Conservation (phyloP, 1,139 yeast genomes). For the Blastobotrys arbuscula region DNA sequence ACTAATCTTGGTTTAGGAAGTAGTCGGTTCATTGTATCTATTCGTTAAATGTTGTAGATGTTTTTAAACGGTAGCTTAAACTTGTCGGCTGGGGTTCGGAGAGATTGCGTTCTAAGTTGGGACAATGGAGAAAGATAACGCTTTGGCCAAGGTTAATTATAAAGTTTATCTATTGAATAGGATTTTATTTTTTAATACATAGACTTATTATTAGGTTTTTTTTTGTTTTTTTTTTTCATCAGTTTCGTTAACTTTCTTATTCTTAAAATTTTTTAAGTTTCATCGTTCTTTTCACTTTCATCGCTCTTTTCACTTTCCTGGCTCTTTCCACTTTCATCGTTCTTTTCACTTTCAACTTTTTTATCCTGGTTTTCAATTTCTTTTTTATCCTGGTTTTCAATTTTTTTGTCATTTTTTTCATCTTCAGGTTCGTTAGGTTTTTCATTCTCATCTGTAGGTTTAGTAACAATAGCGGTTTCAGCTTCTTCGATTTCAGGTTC, state of each 20-base stretch:
- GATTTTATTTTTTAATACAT: too few relatives aligned
- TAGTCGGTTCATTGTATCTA: too few relatives aligned
- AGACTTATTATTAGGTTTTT: neutral
- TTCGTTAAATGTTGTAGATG: too few relatives aligned
- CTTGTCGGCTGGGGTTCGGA: too few relatives aligned
- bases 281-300: neutral
- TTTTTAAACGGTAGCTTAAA: too few relatives aligned
- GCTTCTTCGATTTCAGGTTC: neutral
- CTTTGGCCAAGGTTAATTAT: too few relatives aligned
- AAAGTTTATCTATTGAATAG: too few relatives aligned
- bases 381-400: neutral
- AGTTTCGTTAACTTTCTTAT: neutral
- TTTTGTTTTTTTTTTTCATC: neutral
- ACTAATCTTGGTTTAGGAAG: conserved; percentile 22
- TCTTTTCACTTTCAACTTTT: neutral
- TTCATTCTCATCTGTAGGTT: neutral
- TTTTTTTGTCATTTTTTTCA: neutral
- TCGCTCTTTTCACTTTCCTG: neutral
- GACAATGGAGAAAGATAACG: too few relatives aligned
- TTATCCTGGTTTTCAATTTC: neutral
- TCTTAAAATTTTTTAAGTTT: too few relatives aligned
- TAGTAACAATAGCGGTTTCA: neutral
- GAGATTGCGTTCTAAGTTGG: too few relatives aligned
- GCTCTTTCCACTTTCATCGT: neutral
- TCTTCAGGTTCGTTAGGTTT: neutral